These are phyloP conservation scores for Lizonia empirigonia DNA, from an alignment of 2,329 filamentous ascomycete species.

Conservation along the genomic window DNA sequence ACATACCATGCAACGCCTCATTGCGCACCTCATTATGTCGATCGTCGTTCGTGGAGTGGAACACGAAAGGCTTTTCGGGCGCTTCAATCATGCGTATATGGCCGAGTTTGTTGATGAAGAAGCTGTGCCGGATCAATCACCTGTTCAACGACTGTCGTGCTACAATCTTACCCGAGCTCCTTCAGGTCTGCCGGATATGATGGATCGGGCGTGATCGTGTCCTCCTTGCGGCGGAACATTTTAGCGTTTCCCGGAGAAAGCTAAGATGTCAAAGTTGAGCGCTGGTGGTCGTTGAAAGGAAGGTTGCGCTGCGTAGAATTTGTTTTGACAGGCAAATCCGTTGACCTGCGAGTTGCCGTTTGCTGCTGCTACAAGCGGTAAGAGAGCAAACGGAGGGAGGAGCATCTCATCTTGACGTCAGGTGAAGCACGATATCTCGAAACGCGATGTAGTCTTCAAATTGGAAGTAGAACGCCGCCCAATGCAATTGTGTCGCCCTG, in stretches of 20 bases:
- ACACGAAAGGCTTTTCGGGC: slow-evolving; percentile 74
- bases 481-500: slow-evolving; percentile 28
- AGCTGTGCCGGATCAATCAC: slow-evolving; percentile 56
- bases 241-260: neutral
- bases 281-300: neutral
- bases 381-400: slow-evolving; percentile 23
- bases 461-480: slow-evolving; percentile 33
- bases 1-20: slow-evolving; percentile 70
- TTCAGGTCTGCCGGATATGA: slow-evolving; percentile 69
- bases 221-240: slow-evolving; percentile 78
- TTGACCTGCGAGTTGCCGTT: slow-evolving; percentile 9
- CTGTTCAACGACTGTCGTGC: neutral
- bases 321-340: neutral
- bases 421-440: neutral
- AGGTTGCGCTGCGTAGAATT: neutral
- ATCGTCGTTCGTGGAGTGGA: slow-evolving; percentile 72
- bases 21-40: slow-evolving; percentile 78
- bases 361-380: slow-evolving; percentile 19
- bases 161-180: slow-evolving; percentile 68
- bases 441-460: neutral
- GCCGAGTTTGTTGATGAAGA: slow-evolving; percentile 77
- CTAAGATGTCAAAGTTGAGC: neutral
- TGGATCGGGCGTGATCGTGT: slow-evolving; percentile 69
- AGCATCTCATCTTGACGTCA: slow-evolving; percentile 12
- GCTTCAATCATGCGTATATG: slow-evolving; percentile 73